phyloP scores from a whole-genome alignment of 2,329 filamentous ascomycete genomes.

The Neurospora crassa region DNA sequence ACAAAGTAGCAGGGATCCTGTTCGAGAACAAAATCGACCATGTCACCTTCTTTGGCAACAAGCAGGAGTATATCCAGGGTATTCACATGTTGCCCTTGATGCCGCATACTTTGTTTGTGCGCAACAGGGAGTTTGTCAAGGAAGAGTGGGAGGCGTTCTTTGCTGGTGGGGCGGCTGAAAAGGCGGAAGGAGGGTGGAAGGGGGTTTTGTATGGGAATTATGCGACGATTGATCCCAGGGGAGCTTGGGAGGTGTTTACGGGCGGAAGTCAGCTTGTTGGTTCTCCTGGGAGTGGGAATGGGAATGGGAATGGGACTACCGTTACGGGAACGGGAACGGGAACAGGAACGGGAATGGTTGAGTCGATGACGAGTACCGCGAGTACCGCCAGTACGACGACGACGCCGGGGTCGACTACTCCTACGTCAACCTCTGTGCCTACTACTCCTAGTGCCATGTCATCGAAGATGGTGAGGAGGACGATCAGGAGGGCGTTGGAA shows the following conservation, averaged over 20 bases:
- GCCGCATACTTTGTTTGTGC: conserved; percentile 57
- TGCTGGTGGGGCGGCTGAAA: conserved; percentile 51
- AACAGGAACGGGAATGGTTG: not conserved
- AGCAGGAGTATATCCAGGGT: conserved; percentile 62
- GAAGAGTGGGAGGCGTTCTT: conserved; percentile 84
- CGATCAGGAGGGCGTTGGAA: not conserved
- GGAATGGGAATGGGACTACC: not conserved
- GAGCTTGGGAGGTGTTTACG: conserved; percentile 65
- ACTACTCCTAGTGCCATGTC: too few species aligned
- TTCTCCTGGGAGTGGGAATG: not conserved
- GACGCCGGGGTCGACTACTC: conserved; percentile 40
- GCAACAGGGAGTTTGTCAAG: conserved; percentile 58
- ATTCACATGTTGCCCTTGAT: conserved; percentile 78
- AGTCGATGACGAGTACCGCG: not conserved
- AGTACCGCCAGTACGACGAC: conserved; percentile 26
- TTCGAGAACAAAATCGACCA: conserved; percentile 97
- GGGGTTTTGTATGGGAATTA: conserved; percentile 77
- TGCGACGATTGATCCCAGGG: conserved; percentile 61
- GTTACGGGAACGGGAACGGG: not conserved
- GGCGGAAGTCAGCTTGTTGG: not conserved
- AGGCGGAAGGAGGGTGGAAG: conserved; percentile 69
- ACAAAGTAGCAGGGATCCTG: conserved; percentile 62
- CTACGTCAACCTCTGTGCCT: not conserved
- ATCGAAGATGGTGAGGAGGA: not conserved
- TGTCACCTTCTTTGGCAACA: conserved; percentile 75